Conservation (phyloP, 2,329 filamentous ascomycete species). For the Fusarium nelsonii region DNA sequence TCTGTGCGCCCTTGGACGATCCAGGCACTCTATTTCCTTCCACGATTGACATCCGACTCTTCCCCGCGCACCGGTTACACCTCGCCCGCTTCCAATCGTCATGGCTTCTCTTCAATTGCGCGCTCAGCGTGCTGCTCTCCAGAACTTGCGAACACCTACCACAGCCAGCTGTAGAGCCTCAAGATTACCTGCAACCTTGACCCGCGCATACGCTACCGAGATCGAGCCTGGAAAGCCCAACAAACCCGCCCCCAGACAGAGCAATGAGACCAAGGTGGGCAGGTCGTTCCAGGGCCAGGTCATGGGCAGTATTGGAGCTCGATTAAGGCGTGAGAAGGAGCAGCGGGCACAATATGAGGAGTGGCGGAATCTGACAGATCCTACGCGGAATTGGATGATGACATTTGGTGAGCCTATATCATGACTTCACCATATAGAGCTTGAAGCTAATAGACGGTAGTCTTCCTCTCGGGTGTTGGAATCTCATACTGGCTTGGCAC, state of each 20-base stretch:
- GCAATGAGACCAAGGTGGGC: slow-evolving; percentile 56
- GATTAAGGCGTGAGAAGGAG: slow-evolving; percentile 66
- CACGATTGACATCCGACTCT: slow-evolving; percentile 28
- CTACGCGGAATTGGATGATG: slow-evolving; percentile 62
- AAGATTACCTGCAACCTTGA: slow-evolving; percentile 28
- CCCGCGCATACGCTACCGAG: slow-evolving; percentile 53
- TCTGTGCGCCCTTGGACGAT: slow-evolving; percentile 3
- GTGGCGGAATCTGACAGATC: slow-evolving; percentile 57
- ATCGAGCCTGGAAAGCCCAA: slow-evolving; percentile 54
- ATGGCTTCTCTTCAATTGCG: slow-evolving; percentile 53
- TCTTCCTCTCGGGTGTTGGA: slow-evolving; percentile 64
- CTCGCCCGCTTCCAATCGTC: not conserved
- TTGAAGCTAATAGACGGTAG: slow-evolving; percentile 51
- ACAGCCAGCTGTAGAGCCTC: slow-evolving; percentile 30
- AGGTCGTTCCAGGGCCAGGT: slow-evolving; percentile 69
- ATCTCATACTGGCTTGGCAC: slow-evolving; percentile 71
- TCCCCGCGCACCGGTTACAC: slow-evolving; percentile 6
- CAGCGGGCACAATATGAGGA: slow-evolving; percentile 65
- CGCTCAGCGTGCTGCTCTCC: slow-evolving; percentile 50
- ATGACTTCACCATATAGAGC: not conserved
- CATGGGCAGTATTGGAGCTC: slow-evolving; percentile 68
- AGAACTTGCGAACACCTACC: slow-evolving; percentile 46
- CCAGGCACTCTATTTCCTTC: not conserved
- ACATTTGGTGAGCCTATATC: slow-evolving; percentile 63
- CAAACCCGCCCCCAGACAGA: slow-evolving; percentile 43